Evolutionary conservation across 495 filamentous ascomycete genomes (phyloP).

Genomic region (Neurospora sp.): DNA sequence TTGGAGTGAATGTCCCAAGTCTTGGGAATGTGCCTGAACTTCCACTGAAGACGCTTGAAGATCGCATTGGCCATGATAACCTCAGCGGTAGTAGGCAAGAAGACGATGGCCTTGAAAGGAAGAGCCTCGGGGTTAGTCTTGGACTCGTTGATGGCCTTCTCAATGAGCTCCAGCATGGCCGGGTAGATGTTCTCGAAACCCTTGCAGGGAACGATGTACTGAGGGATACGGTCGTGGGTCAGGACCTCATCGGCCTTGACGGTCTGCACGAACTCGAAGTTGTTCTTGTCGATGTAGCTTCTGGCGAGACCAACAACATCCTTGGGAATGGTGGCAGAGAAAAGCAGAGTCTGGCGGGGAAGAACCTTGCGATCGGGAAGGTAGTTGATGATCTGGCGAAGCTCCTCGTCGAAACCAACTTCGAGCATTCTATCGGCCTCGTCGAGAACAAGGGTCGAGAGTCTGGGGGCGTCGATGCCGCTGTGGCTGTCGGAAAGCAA

Average conservation of each 20-base stretch:
- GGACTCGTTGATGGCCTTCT: slow-evolving; percentile 39
- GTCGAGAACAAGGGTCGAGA: slow-evolving; percentile 79
- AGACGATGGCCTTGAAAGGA: slow-evolving; percentile 92
- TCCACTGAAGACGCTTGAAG: slow-evolving; percentile 44
- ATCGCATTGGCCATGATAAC: slow-evolving; percentile 51
- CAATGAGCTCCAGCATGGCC: slow-evolving; percentile 61
- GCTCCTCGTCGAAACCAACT: slow-evolving; percentile 73
- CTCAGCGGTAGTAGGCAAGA: slow-evolving; percentile 68
- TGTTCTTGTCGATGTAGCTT: slow-evolving; percentile 33
- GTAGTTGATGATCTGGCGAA: slow-evolving; percentile 53
- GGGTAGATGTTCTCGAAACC: slow-evolving; percentile 71
- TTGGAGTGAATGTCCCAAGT: slow-evolving; percentile 70
- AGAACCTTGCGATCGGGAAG: slow-evolving; percentile 51
- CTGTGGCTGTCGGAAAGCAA: slow-evolving; percentile 59
- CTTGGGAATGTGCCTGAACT: slow-evolving; percentile 18
- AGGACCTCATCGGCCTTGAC: slow-evolving; percentile 68
- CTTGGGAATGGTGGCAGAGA: slow-evolving; percentile 81
- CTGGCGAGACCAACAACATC: slow-evolving; percentile 75
- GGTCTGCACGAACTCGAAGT: slow-evolving; percentile 77
- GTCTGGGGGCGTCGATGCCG: slow-evolving; percentile 58
- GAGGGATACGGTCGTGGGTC: slow-evolving; percentile 76
- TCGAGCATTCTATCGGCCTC: slow-evolving; percentile 92
- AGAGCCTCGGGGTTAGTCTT: slow-evolving; percentile 22
- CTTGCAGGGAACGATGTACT: slow-evolving; percentile 52
- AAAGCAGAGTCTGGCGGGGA: slow-evolving; percentile 81